Evolutionary conservation across 116 monocot species (phyloP), one percentile per base, ranked within the genome.

Genomic region (Zostera marina): DNA sequence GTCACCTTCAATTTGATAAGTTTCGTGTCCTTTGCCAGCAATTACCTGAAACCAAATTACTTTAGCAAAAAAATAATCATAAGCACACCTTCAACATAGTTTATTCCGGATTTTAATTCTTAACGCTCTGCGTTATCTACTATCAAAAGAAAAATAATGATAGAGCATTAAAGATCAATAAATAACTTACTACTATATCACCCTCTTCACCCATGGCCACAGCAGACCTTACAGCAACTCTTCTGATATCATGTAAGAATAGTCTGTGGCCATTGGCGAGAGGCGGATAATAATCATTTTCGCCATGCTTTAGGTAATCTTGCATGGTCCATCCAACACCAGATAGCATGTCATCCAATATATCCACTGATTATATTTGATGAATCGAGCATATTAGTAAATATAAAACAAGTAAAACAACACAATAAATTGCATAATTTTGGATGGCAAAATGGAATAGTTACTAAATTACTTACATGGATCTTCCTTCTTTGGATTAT

Each of bases 141-240:
- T 38, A 56, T 14, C 56, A 56, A 47, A 9, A 41, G 15, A 17
- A 25, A 47, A 47, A 26, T n/a, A 47, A 56, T n/a, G 63, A 61
- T 26, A 11, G 3, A 13, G 56, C 12, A 45, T 62, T 42, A 59
- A 12, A 47, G 14, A 7, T 61, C 19, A 26, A 25, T 0, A 38
- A 52, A 56, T 52, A 68, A 80, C 88, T 85, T 78, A 96, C 96
- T 49, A 96, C 85, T 58, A 85, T 74, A 78, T 96, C 96, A 47
- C 82, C 96, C 70, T 88, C 82, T 73, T 96, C 89, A 1, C 96
- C 96, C 96, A 96, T 96, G 44, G 96, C 96, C 55, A 96, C 89
- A 66, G 96, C 96, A 73, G 85, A 74, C 12, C 89, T 77, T 9
- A 96, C 82, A 65, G 89, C 89, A 21, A 89, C 85, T 67, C 84